Evolutionary conservation across 73 alveolate species (phyloP).

Genomic region (Tetrahymena borealis): DNA sequence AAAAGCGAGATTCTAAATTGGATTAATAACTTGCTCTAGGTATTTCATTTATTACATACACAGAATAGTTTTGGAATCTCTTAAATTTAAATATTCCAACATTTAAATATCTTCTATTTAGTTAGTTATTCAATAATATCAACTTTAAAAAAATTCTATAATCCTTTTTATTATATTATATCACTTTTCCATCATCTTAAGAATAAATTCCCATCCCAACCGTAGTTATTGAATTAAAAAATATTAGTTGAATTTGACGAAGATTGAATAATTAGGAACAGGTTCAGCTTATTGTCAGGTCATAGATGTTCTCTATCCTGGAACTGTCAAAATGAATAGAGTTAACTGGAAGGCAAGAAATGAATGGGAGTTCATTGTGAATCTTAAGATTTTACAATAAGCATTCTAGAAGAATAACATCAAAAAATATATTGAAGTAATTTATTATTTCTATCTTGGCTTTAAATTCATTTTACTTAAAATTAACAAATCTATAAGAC

Average conservation of each 20-base stretch:
- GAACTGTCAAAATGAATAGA: slow-evolving; percentile 52
- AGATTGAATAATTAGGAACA: slow-evolving; percentile 65
- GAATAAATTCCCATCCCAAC: background rate
- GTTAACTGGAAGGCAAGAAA: slow-evolving; percentile 79
- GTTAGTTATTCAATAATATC: too few relatives aligned
- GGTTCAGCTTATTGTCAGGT: slow-evolving; percentile 75
- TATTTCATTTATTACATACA: too few relatives aligned
- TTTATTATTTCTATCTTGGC: background rate
- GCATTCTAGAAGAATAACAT: slow-evolving; percentile 27
- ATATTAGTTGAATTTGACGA: slow-evolving; percentile 41
- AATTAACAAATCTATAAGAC: too few relatives aligned
- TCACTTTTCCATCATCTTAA: background rate
- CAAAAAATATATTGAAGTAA: background rate
- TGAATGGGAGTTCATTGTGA: slow-evolving; percentile 61
- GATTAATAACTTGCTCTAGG: background rate
- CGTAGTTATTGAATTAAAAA: background rate
- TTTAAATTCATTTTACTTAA: too few relatives aligned
- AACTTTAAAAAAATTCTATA: too few relatives aligned
- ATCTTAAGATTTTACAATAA: slow-evolving; percentile 58
- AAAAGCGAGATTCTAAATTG: background rate
- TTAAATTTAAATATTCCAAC: background rate
- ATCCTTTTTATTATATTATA: too few relatives aligned
- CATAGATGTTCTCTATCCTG: slow-evolving; percentile 69
- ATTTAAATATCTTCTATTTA: background rate
- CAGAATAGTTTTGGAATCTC: background rate